A percentile compares a stretch with the other conserved stretches of the same genome.
Evolutionary conservation across 2,329 filamentous ascomycete species (phyloP).

Genomic region (Calycina herbarum): DNA sequence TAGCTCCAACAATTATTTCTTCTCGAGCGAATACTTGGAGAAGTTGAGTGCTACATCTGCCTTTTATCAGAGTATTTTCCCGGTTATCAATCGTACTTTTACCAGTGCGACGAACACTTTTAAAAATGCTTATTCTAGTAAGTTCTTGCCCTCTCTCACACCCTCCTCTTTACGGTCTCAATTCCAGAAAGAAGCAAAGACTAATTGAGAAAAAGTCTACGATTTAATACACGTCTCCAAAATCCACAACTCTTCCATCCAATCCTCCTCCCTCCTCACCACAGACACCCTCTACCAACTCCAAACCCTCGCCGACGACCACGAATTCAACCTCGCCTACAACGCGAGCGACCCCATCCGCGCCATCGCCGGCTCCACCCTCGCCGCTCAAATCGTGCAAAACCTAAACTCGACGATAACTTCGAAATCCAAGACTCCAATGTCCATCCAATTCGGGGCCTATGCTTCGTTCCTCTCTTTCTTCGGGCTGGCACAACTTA

Average conservation of each 20-base stretch:
- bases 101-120: constrained; percentile 48
- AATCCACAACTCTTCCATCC: constrained; percentile 62
- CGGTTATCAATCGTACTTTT: constrained; percentile 56
- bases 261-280: constrained; percentile 59
- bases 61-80: constrained; percentile 57
- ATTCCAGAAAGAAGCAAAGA: neutral
- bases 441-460: constrained; percentile 60
- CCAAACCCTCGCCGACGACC: constrained; percentile 70
- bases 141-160: constrained; percentile 29
- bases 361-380: constrained; percentile 57
- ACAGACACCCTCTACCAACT: constrained; percentile 60
- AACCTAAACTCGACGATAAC: constrained; percentile 53
- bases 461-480: constrained; percentile 64
- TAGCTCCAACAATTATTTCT: constrained; percentile 56
- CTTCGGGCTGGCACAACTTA: constrained; percentile 59
- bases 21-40: constrained; percentile 46
- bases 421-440: constrained; percentile 44
- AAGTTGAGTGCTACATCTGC: constrained; percentile 54
- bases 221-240: constrained; percentile 60
- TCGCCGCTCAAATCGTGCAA: constrained; percentile 43
- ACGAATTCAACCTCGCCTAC: constrained; percentile 83
- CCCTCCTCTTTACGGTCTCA: neutral
- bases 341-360: constrained; percentile 69
- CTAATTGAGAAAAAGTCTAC: constrained; percentile 46
- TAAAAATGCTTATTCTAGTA: constrained; percentile 63